phyloP scores from a whole-genome alignment of 108 stramenopile species.

The Skeletonema potamos region DNA sequence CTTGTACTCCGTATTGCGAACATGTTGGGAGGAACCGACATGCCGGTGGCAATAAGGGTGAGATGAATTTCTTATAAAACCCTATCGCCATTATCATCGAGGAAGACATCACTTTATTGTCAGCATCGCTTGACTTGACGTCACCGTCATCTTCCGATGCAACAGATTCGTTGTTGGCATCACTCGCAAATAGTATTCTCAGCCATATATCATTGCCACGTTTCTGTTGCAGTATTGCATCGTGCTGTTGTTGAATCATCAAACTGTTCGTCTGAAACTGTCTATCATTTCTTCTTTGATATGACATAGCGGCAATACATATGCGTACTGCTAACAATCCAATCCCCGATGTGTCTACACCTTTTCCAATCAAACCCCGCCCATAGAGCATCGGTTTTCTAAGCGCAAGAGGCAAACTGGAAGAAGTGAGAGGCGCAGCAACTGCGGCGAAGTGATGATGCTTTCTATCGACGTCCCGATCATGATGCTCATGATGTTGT shows the following conservation, averaged over 20 bases:
- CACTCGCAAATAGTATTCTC: not conserved
- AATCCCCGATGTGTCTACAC: not conserved
- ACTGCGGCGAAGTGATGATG: not conserved
- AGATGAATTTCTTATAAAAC: conserved; percentile 82
- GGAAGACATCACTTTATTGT: conserved; percentile 24
- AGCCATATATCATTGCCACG: not conserved
- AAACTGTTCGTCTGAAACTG: not conserved
- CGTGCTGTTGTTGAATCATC: not conserved
- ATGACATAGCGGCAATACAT: not conserved
- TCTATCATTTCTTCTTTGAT: not conserved
- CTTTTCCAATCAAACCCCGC: not conserved
- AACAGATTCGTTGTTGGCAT: not conserved
- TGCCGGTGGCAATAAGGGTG: conserved; percentile 82
- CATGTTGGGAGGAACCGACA: conserved; percentile 91
- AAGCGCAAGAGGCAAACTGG: not conserved
- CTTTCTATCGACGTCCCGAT: not conserved
- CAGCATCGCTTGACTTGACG: conserved; percentile 8
- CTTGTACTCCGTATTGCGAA: conserved; percentile 84
- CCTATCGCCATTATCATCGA: conserved; percentile 79
- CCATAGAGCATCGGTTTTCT: not conserved
- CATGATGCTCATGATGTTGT: not conserved
- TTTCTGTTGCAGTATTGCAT: not conserved
- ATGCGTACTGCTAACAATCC: not conserved
- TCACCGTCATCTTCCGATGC: not conserved
- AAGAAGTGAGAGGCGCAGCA: not conserved